phyloP scores from a whole-genome alignment of 139 green algal genomes.

The Coccomyxa sp. region DNA sequence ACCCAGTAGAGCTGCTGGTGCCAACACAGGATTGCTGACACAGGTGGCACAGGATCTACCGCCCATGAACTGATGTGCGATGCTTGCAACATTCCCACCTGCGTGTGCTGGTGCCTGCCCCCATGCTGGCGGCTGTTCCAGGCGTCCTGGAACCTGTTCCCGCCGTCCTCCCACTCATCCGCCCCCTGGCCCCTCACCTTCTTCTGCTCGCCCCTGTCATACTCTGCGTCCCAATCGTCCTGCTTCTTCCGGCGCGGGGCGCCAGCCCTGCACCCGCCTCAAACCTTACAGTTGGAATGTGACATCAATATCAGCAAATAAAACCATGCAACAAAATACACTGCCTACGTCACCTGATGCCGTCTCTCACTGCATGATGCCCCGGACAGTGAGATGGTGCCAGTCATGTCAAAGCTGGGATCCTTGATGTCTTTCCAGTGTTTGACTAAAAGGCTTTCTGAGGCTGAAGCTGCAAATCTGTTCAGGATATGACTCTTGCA shows the following conservation, averaged over 20 bases:
- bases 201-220: slow-evolving; percentile 40
- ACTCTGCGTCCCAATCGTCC: slow-evolving; percentile 47
- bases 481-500: not conserved
- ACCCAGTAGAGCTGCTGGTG: no score
- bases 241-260: not conserved
- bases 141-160: not conserved
- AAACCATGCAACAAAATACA: not conserved
- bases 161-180: not conserved
- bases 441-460: not conserved
- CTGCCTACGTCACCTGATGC: not conserved
- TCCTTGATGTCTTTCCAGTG: not conserved
- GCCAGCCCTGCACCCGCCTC: not conserved
- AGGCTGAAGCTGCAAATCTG: not conserved
- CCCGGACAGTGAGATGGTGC: not conserved
- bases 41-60: no score
- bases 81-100: no score
- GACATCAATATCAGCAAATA: not conserved
- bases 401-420: not conserved
- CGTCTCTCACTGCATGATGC: not conserved
- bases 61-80: no score
- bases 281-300: not conserved
- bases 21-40: no score
- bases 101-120: no score
- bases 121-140: not conserved
- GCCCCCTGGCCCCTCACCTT: slow-evolving; percentile 26